phyloP scores from a whole-genome alignment of 1,139 yeast species.

The Zygoascus meyerae region DNA sequence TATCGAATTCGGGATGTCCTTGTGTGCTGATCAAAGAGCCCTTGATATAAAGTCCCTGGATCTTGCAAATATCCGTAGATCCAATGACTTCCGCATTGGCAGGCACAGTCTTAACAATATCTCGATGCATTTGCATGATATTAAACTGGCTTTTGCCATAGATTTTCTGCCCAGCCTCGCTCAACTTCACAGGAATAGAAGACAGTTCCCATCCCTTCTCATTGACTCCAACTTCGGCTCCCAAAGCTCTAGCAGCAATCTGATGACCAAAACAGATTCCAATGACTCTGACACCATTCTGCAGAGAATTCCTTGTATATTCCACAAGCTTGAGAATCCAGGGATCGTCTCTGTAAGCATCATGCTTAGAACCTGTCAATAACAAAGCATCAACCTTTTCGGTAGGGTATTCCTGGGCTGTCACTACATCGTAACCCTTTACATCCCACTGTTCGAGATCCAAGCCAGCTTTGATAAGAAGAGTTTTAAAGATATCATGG shows the following conservation, averaged over 20 bases:
- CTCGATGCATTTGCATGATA: slow-evolving; percentile 66
- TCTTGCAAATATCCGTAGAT: slow-evolving; percentile 46
- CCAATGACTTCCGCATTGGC: slow-evolving; percentile 34
- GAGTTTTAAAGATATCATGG: slow-evolving; percentile 33
- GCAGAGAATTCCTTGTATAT: slow-evolving; percentile 31
- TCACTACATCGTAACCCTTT: slow-evolving; percentile 44
- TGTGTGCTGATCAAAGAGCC: slow-evolving; percentile 59
- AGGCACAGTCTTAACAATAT: slow-evolving; percentile 53
- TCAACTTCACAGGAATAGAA: slow-evolving; percentile 45
- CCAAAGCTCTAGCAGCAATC: slow-evolving; percentile 59
- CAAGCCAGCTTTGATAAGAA: slow-evolving; percentile 29
- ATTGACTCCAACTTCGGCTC: slow-evolving; percentile 54
- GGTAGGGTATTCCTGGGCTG: slow-evolving; percentile 38
- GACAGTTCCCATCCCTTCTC: slow-evolving; percentile 72
- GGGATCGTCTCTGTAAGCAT: slow-evolving; percentile 46
- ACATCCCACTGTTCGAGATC: slow-evolving; percentile 23
- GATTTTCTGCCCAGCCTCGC: slow-evolving; percentile 33
- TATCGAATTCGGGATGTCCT: slow-evolving; percentile 82
- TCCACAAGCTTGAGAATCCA: slow-evolving; percentile 52
- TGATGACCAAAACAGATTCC: slow-evolving; percentile 89
- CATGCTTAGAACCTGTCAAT: slow-evolving; percentile 61
- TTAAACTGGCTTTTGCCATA: slow-evolving; percentile 33
- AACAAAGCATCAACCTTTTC: slow-evolving; percentile 41
- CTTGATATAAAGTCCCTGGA: slow-evolving; percentile 58
- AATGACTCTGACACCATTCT: slow-evolving; percentile 28